Base-by-base conservation (phyloP, 306 rosid genomes). In the Sechiopsis laciniata region DNA sequence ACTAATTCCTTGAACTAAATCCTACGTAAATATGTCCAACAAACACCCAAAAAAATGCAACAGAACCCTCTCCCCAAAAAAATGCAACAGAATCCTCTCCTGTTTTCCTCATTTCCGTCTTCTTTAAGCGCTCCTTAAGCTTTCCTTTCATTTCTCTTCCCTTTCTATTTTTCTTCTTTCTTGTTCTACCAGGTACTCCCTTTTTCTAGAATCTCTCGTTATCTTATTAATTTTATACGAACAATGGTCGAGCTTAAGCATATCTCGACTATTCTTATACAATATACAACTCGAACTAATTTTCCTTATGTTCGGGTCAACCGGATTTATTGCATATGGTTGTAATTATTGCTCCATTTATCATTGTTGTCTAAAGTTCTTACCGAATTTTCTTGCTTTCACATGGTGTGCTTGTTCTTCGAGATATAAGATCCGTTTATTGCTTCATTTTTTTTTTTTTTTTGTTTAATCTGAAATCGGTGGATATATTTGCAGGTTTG, bases 141-240 rank as follows among this genome's bases (percentile, higher is more conserved):
- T 71, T 67, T n/a, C 65, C 77, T 73, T 64, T 53, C 73, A 1
- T 29, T 29, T 29, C 32, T 3, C 32, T 29, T 29, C 3, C 26
- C 69, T 74, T 57, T 64, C 78, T 35, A 58, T 21, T 76, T 55
- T 14, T 68, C 45, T 48, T 0, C 53, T 55, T 79, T 51, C 61
- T 19, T 74, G 73, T 78, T 55, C 63, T 4, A 78, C 74, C 62
- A 52, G 72, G 71, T 62, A 62, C 10, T 1, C 6, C 37, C 37
- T 75, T 61, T 50, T 40, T 62, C 72, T 61, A 75, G 16, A 75
- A 62, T 32, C 55, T 51, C 11, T 62, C 29, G 2, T 16, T 9
- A 9, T 48, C 51, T 61, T 63, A 32, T 32, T 32, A 32, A 2
- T 32, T 32, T 32, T 32, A 2, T 32, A 29, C 37, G 37, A 29